Percentiles rank a stretch among this genome's conserved stretches.
phyloP scores from a whole-genome alignment of 2,329 filamentous ascomycete species.

The Penicillium italicum region DNA sequence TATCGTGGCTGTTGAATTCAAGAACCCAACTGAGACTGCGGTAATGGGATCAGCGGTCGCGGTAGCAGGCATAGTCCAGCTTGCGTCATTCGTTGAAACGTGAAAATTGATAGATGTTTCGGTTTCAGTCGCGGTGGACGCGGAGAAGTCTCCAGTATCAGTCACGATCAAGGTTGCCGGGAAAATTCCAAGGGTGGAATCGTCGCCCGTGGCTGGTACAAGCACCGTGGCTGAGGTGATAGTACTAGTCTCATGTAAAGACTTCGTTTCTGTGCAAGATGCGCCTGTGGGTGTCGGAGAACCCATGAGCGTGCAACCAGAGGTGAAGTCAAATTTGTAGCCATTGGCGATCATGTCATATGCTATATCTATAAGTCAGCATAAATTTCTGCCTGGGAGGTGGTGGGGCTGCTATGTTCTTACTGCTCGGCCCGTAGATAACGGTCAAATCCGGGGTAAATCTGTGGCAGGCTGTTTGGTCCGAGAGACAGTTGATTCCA shows the following conservation, averaged over 20 bases:
- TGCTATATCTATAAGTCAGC: neutral
- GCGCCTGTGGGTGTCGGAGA: neutral
- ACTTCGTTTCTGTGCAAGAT: neutral
- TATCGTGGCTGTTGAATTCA: neutral
- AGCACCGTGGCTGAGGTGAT: neutral
- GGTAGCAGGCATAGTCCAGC: neutral
- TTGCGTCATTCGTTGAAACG: neutral
- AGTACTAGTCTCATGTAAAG: neutral
- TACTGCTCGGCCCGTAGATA: slow-evolving; percentile 1
- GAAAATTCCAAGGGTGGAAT: slow-evolving; percentile 1
- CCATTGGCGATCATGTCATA: slow-evolving; percentile 2
- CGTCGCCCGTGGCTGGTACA: neutral
- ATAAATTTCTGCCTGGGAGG: neutral
- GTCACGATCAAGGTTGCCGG: slow-evolving; percentile 2
- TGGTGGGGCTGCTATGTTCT: neutral
- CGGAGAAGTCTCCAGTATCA: neutral
- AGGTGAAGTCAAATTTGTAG: slow-evolving; percentile 1
- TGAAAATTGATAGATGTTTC: neutral
- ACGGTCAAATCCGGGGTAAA: slow-evolving; percentile 7
- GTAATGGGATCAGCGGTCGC: neutral
- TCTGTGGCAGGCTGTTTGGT: neutral
- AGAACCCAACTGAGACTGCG: neutral
- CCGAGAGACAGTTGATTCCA: slow-evolving; percentile 6
- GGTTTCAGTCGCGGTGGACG: neutral
- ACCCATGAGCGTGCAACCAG: neutral